Base-by-base conservation (phyloP, 176 grass and related monocot genomes). In the Raddia distichophylla region DNA sequence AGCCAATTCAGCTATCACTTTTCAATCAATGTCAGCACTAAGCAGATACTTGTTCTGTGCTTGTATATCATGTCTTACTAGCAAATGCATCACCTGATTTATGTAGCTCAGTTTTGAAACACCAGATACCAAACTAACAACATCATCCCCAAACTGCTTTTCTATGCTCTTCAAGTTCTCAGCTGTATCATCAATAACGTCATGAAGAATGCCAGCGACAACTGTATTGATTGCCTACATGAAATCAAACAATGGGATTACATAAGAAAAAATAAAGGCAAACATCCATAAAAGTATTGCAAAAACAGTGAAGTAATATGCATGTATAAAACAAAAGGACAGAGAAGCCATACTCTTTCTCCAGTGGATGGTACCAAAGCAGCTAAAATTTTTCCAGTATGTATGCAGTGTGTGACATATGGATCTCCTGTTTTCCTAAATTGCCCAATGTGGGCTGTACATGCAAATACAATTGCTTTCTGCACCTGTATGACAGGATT, bases 91-190 rank as follows among this genome's bases (percentile, higher is more conserved):
- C 48, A 95, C 96, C 96, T 98, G 92, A 76, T 98, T 98, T 93
- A 98, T 91, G 81, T 93, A 95, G 77, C 96, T 98, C 82, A 98
- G 78, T 81, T 98, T 98, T 84, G 96, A 98, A 77, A 98, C 92
- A 80, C 90, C 85, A 71, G 90, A 94, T 57, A 98, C 93, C 73
- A 98, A 86, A 81, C 76, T 67, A 53, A 92, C 88, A 71, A 98
- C 92, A 88, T 98, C 93, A 81, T 88, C 79, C 63, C 89, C 96
- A 90, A 98, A 98, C 82, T 93, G 84, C 82, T 87, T 82, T 82
- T 86, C 81, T 86, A 98, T 88, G 43, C 74, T 92, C 70, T 89
- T 93, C 44, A 98, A 82, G 42, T 84, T 95, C 91, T 94, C 90
- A 33, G 90, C 48, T 67, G 96, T 98, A 82, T 98, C 92, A 90